Percentiles rank a stretch among this genome's conserved stretches.
phyloP scores from a whole-genome alignment of 768 basidiomycete genomes.

The Mycena belliarum region DNA sequence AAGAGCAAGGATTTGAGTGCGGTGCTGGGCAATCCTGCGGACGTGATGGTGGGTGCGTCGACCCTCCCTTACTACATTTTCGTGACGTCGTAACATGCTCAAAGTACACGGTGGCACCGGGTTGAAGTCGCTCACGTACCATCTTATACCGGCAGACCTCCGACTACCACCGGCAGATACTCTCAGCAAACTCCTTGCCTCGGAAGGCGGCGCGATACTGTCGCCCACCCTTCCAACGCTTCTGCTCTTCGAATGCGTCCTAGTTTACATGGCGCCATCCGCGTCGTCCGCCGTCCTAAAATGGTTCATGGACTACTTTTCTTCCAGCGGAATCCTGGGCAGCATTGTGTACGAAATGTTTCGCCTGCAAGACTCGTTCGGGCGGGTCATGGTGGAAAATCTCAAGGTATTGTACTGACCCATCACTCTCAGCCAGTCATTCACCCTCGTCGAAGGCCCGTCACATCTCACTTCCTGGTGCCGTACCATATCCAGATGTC shows the following conservation, averaged over 20 bases:
- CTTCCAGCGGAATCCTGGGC: constrained; percentile 41
- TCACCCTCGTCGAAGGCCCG: background rate
- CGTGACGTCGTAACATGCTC: constrained; percentile 1
- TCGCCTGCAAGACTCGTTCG: constrained; percentile 83
- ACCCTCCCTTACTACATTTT: background rate
- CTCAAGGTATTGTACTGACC: constrained; percentile 53
- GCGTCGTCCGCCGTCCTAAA: constrained; percentile 59
- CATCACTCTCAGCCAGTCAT: background rate
- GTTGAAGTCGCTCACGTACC: constrained; percentile 58
- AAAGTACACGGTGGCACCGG: constrained; percentile 64
- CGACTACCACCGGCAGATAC: constrained; percentile 54
- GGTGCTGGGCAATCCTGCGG: constrained; percentile 47
- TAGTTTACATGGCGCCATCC: constrained; percentile 79
- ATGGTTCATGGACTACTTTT: constrained; percentile 71
- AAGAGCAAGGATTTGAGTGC: constrained; percentile 60
- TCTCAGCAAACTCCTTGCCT: constrained; percentile 41
- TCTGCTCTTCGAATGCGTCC: constrained; percentile 89
- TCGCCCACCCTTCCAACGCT: constrained; percentile 74
- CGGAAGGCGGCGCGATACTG: constrained; percentile 40
- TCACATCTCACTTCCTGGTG: constrained; percentile 14
- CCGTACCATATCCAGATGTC: constrained; percentile 13
- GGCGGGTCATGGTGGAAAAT: constrained; percentile 90
- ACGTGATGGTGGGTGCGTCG: constrained; percentile 46
- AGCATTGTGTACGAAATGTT: constrained; percentile 93
- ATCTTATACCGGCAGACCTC: constrained; percentile 79